A percentile compares a stretch with the other conserved stretches of the same genome.
Conservation (phyloP, 2,329 filamentous ascomycete genomes). For the Aspergillus fumigatus region DNA sequence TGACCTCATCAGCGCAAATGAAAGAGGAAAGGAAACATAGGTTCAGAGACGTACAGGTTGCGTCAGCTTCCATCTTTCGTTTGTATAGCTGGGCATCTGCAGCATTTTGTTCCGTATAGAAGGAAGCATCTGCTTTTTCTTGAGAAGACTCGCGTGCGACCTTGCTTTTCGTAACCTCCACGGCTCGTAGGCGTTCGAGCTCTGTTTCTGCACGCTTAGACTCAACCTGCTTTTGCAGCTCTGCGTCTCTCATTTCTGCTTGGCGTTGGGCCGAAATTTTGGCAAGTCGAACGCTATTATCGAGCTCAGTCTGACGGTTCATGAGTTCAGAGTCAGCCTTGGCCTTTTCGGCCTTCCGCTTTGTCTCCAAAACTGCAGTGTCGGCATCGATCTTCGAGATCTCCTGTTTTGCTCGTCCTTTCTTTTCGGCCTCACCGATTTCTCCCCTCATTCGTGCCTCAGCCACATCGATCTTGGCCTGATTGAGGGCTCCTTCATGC, state of each 20-base stretch:
- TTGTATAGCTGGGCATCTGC: slow-evolving; percentile 49
- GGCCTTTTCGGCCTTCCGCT: slow-evolving; percentile 77
- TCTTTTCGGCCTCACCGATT: slow-evolving; percentile 64
- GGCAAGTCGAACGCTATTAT: slow-evolving; percentile 69
- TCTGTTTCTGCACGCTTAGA: slow-evolving; percentile 73
- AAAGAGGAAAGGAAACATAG: too few relatives aligned
- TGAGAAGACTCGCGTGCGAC: slow-evolving; percentile 43
- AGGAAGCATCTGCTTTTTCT: slow-evolving; percentile 46
- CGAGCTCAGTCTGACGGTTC: slow-evolving; percentile 67
- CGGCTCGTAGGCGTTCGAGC: slow-evolving; percentile 72
- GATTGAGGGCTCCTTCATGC: slow-evolving; percentile 78
- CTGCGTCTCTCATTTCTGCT: slow-evolving; percentile 72
- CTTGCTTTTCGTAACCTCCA: slow-evolving; percentile 70
- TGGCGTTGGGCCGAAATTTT: slow-evolving; percentile 68
- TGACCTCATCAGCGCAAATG: slow-evolving; percentile 2
- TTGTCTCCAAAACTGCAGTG: slow-evolving; percentile 78
- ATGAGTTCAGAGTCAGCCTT: slow-evolving; percentile 71
- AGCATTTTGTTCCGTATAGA: slow-evolving; percentile 47
- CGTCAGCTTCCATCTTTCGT: slow-evolving; percentile 38
- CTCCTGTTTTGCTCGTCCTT: slow-evolving; percentile 76
- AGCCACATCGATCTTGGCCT: slow-evolving; percentile 62
- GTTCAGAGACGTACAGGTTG: slow-evolving; percentile 22
- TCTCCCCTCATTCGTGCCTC: slow-evolving; percentile 59
- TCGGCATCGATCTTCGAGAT: slow-evolving; percentile 85
- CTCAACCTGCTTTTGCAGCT: slow-evolving; percentile 74